A percentile compares a stretch with the other conserved stretches of the same genome.
These are phyloP conservation scores for Nannochloropsis granulata DNA, from an alignment of 108 stramenopile species.

Conservation along the genomic window DNA sequence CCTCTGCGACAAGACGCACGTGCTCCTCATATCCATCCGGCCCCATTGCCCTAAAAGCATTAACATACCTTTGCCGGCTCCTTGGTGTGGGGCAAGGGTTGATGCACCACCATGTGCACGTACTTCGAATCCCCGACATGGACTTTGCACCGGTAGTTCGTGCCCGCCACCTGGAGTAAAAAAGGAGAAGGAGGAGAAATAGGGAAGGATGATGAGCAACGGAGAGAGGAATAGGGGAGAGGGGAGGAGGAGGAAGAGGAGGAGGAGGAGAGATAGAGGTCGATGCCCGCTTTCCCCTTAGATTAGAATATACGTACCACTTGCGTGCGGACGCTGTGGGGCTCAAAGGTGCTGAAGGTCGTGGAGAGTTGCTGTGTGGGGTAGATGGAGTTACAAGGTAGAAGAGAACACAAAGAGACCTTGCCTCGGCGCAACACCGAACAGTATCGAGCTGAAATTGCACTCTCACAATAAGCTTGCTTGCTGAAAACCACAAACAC, in stretches of 20 bases:
- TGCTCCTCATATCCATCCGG: neutral
- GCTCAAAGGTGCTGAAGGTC: neutral
- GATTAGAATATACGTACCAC: neutral
- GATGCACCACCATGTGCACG: neutral
- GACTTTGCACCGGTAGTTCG: neutral
- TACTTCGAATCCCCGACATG: neutral
- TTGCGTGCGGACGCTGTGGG: neutral
- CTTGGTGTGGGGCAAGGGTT: neutral
- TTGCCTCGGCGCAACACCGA: too few relatives aligned
- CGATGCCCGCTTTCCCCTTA: too few relatives aligned
- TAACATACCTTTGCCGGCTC: neutral
- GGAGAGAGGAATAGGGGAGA: neutral
- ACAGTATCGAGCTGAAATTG: too few relatives aligned
- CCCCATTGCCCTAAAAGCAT: neutral
- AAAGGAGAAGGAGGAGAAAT: neutral
- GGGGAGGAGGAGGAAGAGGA: neutral
- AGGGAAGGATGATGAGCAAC: neutral
- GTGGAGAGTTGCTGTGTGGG: neutral
- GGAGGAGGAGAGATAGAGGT: neutral
- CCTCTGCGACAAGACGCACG: neutral
- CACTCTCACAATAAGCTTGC: too few relatives aligned
- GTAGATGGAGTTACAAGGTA: neutral
- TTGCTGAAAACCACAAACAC: too few relatives aligned
- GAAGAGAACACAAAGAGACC: too few relatives aligned
- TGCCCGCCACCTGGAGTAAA: neutral